Evolutionary conservation across 2,329 filamentous ascomycete species (phyloP).

Genomic region (Scedosporium minutisporum): DNA sequence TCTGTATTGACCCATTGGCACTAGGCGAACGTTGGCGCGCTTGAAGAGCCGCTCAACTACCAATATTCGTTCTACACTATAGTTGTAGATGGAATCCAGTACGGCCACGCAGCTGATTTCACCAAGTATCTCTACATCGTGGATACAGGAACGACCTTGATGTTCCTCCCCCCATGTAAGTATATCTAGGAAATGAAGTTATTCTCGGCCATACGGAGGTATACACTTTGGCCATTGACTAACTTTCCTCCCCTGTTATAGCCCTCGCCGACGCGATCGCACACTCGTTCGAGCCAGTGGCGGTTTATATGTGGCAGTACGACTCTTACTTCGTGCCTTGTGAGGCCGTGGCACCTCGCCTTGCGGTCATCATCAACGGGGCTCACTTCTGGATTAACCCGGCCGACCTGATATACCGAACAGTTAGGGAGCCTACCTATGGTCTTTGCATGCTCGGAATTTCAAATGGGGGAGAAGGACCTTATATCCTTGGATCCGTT

Average conservation of each 20-base stretch:
- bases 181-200: constrained; percentile 1
- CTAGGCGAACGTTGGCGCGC: constrained; percentile 33
- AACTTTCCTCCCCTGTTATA: constrained; percentile 11
- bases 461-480: constrained; percentile 31
- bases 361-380: constrained; percentile 35
- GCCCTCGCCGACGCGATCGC: constrained; percentile 40
- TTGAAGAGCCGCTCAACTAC: constrained; percentile 10
- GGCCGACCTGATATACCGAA: constrained; percentile 35
- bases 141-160: constrained; percentile 42
- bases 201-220: not conserved
- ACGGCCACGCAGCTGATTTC: constrained; percentile 29
- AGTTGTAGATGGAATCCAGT: constrained; percentile 37
- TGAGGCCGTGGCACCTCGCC: constrained; percentile 32
- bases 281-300: constrained; percentile 33
- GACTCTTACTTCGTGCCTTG: constrained; percentile 39
- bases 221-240: not conserved
- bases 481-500: constrained; percentile 38
- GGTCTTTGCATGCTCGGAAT: constrained; percentile 39
- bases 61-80: constrained; percentile 44
- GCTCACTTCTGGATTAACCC: constrained; percentile 37
- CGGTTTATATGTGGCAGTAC: constrained; percentile 35
- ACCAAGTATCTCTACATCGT: constrained; percentile 39
- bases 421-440: constrained; percentile 31
- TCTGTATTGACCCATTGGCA: not conserved
- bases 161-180: constrained; percentile 39